Percentiles rank a stretch among this genome's conserved stretches.
Evolutionary conservation across 768 basidiomycete species (phyloP).

Genomic region (Podaxis sp.): DNA sequence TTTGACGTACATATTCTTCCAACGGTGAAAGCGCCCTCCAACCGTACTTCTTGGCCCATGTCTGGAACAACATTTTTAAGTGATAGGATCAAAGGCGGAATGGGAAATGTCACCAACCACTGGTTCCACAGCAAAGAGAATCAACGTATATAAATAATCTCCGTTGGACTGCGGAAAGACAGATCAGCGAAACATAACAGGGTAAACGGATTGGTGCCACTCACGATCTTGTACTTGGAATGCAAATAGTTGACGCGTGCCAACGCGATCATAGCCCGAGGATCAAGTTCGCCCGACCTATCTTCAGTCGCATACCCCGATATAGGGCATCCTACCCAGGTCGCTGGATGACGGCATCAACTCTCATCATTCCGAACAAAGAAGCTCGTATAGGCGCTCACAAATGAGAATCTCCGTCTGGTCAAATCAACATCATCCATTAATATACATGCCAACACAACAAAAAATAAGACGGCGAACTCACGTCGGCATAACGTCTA

Average conservation of each 20-base stretch:
- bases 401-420: slow-evolving; percentile 47
- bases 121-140: slow-evolving; percentile 31
- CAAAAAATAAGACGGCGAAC: slow-evolving; percentile 19
- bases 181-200: not conserved
- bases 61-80: not conserved
- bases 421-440: slow-evolving; percentile 4
- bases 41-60: slow-evolving; percentile 15
- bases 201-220: slow-evolving; percentile 10
- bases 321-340: slow-evolving; percentile 31
- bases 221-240: slow-evolving; percentile 36
- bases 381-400: slow-evolving; percentile 16
- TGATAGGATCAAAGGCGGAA: not conserved
- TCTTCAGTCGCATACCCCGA: slow-evolving; percentile 16
- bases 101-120: slow-evolving; percentile 10
- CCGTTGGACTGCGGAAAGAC: slow-evolving; percentile 27
- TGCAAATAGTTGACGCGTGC: slow-evolving; percentile 41
- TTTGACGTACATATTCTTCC: slow-evolving; percentile 26
- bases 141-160: slow-evolving; percentile 32
- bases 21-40: slow-evolving; percentile 34
- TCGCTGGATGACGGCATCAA: slow-evolving; percentile 21
- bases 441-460: not conserved
- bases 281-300: slow-evolving; percentile 24
- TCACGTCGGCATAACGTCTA: slow-evolving; percentile 49
- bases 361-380: not conserved
- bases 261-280: slow-evolving; percentile 35